phyloP scores from a whole-genome alignment of 164 flowering plant species.

The Vitis riparia region DNA sequence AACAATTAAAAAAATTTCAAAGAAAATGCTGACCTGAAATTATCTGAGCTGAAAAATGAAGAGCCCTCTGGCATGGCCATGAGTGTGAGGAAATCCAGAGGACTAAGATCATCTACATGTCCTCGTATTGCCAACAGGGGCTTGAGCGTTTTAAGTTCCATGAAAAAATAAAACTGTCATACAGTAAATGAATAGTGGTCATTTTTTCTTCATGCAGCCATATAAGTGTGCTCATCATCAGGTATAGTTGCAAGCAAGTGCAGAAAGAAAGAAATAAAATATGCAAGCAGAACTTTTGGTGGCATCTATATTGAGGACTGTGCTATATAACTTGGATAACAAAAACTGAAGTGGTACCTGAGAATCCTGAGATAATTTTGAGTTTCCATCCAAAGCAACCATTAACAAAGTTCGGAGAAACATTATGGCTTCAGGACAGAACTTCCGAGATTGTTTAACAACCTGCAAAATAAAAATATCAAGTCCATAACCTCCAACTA shows the following conservation, averaged over 20 bases:
- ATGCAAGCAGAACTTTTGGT: not conserved
- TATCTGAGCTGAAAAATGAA: conserved; percentile 70
- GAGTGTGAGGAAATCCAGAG: conserved; percentile 61
- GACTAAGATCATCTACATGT: conserved; percentile 37
- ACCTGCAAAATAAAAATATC: conserved; percentile 40
- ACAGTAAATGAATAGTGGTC: not conserved
- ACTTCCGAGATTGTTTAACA: conserved; percentile 68
- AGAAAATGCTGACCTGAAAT: conserved; percentile 57
- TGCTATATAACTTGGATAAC: no score
- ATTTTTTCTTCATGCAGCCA: not conserved
- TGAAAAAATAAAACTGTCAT: conserved; percentile 51
- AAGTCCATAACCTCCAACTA: not conserved
- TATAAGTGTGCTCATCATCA: not conserved
- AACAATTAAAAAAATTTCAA: not conserved
- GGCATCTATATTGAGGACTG: no score
- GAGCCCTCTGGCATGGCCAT: conserved; percentile 71
- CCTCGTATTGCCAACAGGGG: conserved; percentile 50
- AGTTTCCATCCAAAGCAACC: conserved; percentile 47
- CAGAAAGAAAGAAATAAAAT: not conserved
- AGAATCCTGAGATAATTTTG: conserved; percentile 29
- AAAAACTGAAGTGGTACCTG: conserved; percentile 37
- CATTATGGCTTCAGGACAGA: conserved; percentile 82
- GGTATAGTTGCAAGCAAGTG: not conserved
- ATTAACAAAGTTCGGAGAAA: conserved; percentile 61
- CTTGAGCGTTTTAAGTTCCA: conserved; percentile 53